phyloP scores from a whole-genome alignment of 257 asterid genomes.

The Capsicum rhomboideum region DNA sequence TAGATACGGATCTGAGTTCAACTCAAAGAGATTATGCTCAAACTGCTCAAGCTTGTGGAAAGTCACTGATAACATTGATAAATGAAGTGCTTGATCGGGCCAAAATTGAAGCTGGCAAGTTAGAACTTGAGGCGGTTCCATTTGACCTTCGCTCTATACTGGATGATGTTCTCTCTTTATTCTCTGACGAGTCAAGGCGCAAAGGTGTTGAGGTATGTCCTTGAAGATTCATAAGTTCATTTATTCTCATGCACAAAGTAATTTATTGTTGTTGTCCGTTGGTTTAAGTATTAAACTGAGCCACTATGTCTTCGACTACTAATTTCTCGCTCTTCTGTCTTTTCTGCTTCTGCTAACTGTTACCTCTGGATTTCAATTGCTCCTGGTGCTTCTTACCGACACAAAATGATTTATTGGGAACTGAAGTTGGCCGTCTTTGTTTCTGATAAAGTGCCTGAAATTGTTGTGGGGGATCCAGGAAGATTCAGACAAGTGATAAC shows the following conservation, averaged over 20 bases:
- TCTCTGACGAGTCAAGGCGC: constrained; percentile 79
- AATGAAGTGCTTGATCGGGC: constrained; percentile 94
- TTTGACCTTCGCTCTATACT: constrained; percentile 64
- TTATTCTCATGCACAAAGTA: background rate
- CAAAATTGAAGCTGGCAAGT: constrained; percentile 81
- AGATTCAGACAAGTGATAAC: constrained; percentile 91
- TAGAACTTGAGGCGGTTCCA: constrained; percentile 82
- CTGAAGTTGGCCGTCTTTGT: constrained; percentile 83
- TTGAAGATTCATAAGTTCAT: background rate
- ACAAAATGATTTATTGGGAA: constrained; percentile 11
- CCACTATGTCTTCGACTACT: background rate
- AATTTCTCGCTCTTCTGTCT: background rate
- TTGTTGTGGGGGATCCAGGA: constrained; percentile 88
- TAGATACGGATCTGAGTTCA: constrained; percentile 72
- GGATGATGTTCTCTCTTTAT: constrained; percentile 80
- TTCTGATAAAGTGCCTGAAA: constrained; percentile 83
- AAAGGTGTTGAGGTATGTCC: constrained; percentile 75
- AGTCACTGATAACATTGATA: constrained; percentile 72
- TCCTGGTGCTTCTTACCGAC: background rate
- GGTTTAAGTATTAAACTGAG: background rate
- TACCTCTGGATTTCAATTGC: background rate
- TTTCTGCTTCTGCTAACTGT: background rate
- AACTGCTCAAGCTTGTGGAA: constrained; percentile 95
- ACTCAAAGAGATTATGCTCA: constrained; percentile 87
- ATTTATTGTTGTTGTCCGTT: background rate